Evolutionary conservation across 176 grass and related monocot species (phyloP).

Genomic region (Canna indica): DNA sequence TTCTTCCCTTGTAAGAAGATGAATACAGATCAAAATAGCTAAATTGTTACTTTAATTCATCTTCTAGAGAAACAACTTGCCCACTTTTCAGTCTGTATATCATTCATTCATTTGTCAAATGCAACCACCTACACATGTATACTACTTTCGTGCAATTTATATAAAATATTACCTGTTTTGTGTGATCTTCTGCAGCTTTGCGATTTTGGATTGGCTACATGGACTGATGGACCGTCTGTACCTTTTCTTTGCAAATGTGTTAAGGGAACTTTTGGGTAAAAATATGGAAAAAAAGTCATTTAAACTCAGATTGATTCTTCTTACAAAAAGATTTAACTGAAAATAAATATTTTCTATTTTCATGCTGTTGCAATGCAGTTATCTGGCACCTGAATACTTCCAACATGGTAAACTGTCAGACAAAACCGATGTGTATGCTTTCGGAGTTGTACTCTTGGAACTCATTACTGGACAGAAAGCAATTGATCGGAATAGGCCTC

Average conservation of each 20-base stretch:
- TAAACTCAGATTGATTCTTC: constrained; percentile 8
- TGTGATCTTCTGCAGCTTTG: constrained; percentile 20
- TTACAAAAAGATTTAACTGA: too few species aligned
- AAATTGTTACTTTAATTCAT: background rate
- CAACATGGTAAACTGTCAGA: constrained; percentile 46
- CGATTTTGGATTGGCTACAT: constrained; percentile 51
- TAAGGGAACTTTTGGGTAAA: constrained; percentile 48
- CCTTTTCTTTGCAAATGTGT: constrained; percentile 50
- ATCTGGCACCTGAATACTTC: constrained; percentile 49
- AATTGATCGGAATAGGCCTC: constrained; percentile 32
- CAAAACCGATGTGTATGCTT: constrained; percentile 49
- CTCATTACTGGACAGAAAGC: constrained; percentile 42
- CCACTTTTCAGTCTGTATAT: background rate
- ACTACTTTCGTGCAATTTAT: background rate
- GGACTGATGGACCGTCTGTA: constrained; percentile 35
- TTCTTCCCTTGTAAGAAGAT: background rate
- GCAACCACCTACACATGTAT: background rate
- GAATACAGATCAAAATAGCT: too few species aligned
- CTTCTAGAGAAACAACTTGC: background rate
- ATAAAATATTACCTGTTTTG: background rate
- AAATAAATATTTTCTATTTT: background rate
- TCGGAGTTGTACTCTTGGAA: constrained; percentile 42
- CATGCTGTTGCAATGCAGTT: constrained; percentile 22
- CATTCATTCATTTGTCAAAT: too few species aligned
- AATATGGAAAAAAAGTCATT: background rate